Evolutionary conservation across 768 basidiomycete genomes (phyloP), one percentile per base, ranked within the genome.

Genomic region (Tulasnella sp.): DNA sequence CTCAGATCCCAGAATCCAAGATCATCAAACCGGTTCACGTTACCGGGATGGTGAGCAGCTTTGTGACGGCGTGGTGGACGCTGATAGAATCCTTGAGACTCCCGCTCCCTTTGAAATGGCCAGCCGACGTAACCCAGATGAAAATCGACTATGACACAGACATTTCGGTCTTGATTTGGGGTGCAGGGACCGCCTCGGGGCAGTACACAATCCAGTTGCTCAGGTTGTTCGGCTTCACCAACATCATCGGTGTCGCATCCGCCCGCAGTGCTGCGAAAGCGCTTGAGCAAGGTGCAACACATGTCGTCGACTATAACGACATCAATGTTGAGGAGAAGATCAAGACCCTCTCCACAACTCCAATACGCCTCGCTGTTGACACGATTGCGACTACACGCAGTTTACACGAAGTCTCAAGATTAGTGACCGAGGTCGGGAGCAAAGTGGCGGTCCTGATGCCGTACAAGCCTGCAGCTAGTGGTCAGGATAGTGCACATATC

Each of bases 401-500:
- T 0, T 51, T 79, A 54, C 66, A 62, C 3, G 66, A 66, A 17
- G 66, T 80, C n/a, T 66, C 72, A 2, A 66, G 72, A 29, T 9
- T 31, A 3, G 65, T 77, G 4, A 55, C 30, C 25, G 69, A 68
- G 48, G 65, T 73, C 3, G 58, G 62, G 17, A 75, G 73, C 29
- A 73, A 65, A 29, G 68, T 76, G 4, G 77, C 78, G 2, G 56
- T 77, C n/a, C 66, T 79, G 24, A 58, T 77, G 46, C 78, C 79
- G 0, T 65, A 78, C 50, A 80, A 80, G 17, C 27, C 42, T 17
- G 53, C 31, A 17, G 38, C 34, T 1, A 4, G 30, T 63, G 68
- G 73, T 58, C 74, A 29, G 4, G 29, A 31, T 19, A 52, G 25
- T 15, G 27, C 21, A 11, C 34, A 38, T 38, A 38, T 38, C 34